These are phyloP conservation scores for Camellia lanceoleosa DNA, from an alignment of 148 eudicot species.

Conservation along the genomic window DNA sequence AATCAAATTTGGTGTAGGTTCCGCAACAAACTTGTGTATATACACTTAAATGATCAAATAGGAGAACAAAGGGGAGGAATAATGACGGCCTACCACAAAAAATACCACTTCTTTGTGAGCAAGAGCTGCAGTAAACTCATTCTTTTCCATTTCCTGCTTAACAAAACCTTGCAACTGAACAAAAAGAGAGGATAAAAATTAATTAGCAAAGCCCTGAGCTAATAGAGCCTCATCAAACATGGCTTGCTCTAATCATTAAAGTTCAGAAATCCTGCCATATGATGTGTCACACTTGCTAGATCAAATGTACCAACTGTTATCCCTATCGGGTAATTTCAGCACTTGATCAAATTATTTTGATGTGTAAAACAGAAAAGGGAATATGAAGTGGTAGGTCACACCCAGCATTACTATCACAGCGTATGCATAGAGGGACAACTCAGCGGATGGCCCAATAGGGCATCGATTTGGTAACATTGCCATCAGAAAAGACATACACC, in stretches of 20 bases:
- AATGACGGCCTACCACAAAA: conserved; percentile 48
- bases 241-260: not conserved
- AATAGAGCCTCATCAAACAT: not conserved
- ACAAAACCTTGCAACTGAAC: conserved; percentile 66
- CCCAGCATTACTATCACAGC: not conserved
- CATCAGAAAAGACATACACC: not conserved
- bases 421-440: not conserved
- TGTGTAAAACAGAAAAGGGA: not conserved
- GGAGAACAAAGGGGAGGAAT: not conserved
- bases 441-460: not conserved
- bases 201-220: not conserved
- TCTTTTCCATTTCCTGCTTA: conserved; percentile 51
- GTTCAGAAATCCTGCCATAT: not conserved
- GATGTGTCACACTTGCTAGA: not conserved
- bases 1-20: conserved; percentile 15
- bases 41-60: not conserved
- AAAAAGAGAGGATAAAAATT: conserved; percentile 4
- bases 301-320: not conserved
- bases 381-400: not conserved
- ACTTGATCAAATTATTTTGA: not conserved
- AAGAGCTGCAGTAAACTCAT: conserved; percentile 51
- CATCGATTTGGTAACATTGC: not conserved
- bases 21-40: not conserved
- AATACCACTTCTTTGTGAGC: conserved; percentile 69
- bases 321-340: not conserved